phyloP scores from a whole-genome alignment of 495 filamentous ascomycete genomes.

The Xylaria grammica region DNA sequence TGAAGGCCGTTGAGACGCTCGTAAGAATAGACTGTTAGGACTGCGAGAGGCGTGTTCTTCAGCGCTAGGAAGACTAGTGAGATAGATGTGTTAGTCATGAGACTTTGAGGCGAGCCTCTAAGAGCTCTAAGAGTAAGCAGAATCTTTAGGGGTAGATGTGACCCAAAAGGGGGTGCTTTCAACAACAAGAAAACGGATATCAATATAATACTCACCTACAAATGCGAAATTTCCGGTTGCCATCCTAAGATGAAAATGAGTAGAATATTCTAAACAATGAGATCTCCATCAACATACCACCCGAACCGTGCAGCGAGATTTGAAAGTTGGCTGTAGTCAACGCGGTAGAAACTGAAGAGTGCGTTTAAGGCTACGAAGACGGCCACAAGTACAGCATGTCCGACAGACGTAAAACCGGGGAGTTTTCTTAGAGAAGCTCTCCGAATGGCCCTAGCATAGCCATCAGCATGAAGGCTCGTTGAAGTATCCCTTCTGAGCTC shows the following conservation, averaged over 20 bases:
- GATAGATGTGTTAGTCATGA: background rate
- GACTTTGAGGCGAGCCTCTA: background rate
- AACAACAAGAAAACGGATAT: background rate
- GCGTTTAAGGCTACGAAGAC: constrained; percentile 58
- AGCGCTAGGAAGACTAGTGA: constrained; percentile 60
- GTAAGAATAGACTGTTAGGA: constrained; percentile 63
- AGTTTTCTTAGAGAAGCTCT: constrained; percentile 52
- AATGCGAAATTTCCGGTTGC: constrained; percentile 58
- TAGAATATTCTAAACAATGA: background rate
- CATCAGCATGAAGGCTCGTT: constrained; percentile 28
- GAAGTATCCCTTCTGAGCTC: constrained; percentile 22
- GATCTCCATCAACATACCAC: constrained; percentile 48
- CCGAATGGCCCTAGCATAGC: constrained; percentile 11
- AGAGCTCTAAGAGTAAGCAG: background rate
- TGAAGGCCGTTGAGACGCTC: constrained; percentile 66
- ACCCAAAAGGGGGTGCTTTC: background rate
- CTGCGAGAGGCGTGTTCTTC: constrained; percentile 64
- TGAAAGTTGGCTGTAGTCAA: constrained; percentile 40
- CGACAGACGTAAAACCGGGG: constrained; percentile 57
- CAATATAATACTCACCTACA: constrained; percentile 31
- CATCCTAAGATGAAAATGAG: constrained; percentile 50
- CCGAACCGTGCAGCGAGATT: constrained; percentile 50
- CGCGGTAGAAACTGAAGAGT: constrained; percentile 52
- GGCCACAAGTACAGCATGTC: constrained; percentile 53
- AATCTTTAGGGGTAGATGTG: background rate